Percentiles rank a stretch among this genome's conserved stretches.
These are phyloP conservation scores for Vigna angularis DNA, from an alignment of 306 rosid genomes.

Conservation along the genomic window DNA sequence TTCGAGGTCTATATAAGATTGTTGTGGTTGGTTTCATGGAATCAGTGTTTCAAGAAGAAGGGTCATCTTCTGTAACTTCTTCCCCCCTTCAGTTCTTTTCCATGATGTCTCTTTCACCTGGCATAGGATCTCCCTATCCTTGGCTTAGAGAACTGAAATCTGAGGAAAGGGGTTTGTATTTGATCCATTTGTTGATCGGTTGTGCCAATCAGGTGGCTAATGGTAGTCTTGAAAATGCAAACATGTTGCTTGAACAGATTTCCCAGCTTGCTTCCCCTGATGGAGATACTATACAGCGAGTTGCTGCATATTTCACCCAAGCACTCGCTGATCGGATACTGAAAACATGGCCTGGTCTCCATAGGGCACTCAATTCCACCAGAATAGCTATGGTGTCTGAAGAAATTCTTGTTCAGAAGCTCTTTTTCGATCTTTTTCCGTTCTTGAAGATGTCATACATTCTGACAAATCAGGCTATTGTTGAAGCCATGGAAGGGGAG, in stretches of 20 bases:
- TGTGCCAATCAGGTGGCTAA: slow-evolving; percentile 87
- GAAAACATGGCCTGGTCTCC: slow-evolving; percentile 83
- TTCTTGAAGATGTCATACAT: slow-evolving; percentile 77
- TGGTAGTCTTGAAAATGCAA: slow-evolving; percentile 82
- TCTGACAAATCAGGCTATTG: slow-evolving; percentile 83
- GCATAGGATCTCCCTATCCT: slow-evolving; percentile 76
- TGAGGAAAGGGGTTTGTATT: slow-evolving; percentile 81
- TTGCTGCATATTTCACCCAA: slow-evolving; percentile 80
- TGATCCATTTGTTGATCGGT: slow-evolving; percentile 83
- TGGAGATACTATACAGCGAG: slow-evolving; percentile 91
- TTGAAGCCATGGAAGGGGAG: slow-evolving; percentile 90
- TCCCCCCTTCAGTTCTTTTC: slow-evolving; percentile 80
- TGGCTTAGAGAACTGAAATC: slow-evolving; percentile 84
- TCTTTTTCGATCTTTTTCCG: slow-evolving; percentile 77
- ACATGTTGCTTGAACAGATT: slow-evolving; percentile 76
- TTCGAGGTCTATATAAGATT: slow-evolving; percentile 26
- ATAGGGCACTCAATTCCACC: slow-evolving; percentile 79
- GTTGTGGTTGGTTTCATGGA: slow-evolving; percentile 49
- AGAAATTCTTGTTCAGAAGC: slow-evolving; percentile 70
- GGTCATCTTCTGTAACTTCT: slow-evolving; percentile 85
- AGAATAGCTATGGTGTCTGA: slow-evolving; percentile 67
- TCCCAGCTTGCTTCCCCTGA: slow-evolving; percentile 78
- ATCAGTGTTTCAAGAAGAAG: slow-evolving; percentile 84
- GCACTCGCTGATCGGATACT: slow-evolving; percentile 86
- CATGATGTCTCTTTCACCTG: slow-evolving; percentile 78